A percentile compares a stretch with the other conserved stretches of the same genome.
Evolutionary conservation across 208 protist species (phyloP).

Genomic region (Acanthamoeba lenticulata): DNA sequence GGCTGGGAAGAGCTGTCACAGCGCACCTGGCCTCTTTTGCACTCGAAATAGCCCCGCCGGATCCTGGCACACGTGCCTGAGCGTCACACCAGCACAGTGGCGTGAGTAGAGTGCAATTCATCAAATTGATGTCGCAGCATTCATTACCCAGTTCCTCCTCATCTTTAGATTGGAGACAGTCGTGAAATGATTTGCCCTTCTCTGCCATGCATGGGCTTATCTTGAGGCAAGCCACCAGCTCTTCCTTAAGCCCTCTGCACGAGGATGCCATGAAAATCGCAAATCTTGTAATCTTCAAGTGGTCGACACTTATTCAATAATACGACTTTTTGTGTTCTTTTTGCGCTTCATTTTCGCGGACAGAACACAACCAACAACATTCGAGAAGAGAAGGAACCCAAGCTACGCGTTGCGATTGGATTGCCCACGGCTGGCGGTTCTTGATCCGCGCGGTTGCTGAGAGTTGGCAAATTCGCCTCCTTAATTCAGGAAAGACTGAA

Average conservation of each 20-base stretch:
- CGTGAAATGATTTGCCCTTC: slow-evolving; percentile 25
- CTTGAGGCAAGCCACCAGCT: slow-evolving; percentile 55
- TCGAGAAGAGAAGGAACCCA: background rate
- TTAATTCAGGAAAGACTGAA: too few relatives aligned
- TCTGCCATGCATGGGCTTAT: slow-evolving; percentile 47
- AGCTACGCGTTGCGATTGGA: background rate
- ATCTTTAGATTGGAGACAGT: slow-evolving; percentile 44
- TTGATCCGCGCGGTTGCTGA: background rate
- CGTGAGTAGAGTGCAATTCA: background rate
- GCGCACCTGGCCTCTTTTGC: slow-evolving; percentile 16
- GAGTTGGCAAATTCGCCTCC: background rate
- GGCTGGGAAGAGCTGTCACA: background rate
- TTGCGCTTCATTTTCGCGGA: background rate
- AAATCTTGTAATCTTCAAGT: background rate
- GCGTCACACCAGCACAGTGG: background rate
- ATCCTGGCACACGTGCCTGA: background rate
- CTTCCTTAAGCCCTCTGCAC: slow-evolving; percentile 33
- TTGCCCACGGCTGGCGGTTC: too few relatives aligned
- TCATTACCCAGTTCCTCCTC: background rate
- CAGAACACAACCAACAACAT: background rate
- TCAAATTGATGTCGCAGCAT: background rate
- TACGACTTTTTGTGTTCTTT: background rate
- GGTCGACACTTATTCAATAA: background rate
- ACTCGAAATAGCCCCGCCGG: background rate
- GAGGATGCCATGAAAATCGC: slow-evolving; percentile 48